Evolutionary conservation across 306 rosid genomes (phyloP).

Genomic region (Prunus salicina): DNA sequence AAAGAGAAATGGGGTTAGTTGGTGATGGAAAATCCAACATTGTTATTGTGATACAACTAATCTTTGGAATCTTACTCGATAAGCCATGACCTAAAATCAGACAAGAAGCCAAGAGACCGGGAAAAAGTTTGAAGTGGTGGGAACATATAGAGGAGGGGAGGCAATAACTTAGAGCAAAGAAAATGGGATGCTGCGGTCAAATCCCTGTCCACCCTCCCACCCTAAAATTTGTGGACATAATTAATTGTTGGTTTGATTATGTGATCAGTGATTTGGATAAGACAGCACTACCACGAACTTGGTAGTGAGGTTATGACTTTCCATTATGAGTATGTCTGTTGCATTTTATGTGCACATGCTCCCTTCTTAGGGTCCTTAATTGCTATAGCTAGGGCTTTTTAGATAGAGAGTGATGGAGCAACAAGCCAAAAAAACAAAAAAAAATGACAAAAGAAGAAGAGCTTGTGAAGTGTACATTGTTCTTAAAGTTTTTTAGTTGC

Average conservation of each 20-base stretch:
- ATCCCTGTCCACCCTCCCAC: constrained; percentile 13
- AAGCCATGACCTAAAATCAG: constrained; percentile 1
- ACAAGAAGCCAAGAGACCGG: constrained; percentile 16
- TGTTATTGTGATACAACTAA: not conserved
- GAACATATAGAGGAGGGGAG: not conserved
- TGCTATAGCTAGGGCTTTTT: not conserved
- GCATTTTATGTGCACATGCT: not conserved
- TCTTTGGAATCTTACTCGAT: not conserved
- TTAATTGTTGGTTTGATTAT: not conserved
- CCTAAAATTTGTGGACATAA: not conserved
- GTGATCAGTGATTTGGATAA: not conserved
- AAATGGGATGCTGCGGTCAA: not conserved
- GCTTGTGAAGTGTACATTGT: too few species aligned
- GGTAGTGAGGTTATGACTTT: constrained; percentile 8
- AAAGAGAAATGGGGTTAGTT: not conserved
- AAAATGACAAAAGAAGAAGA: too few species aligned
- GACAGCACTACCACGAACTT: constrained; percentile 28
- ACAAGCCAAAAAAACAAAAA: too few species aligned
- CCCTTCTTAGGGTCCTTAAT: not conserved
- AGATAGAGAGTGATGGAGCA: too few species aligned
- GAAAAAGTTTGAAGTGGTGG: constrained; percentile 18
- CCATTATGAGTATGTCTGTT: constrained; percentile 8
- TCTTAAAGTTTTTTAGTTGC: too few species aligned
- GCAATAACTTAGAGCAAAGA: not conserved
- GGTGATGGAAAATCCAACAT: not conserved